These are phyloP conservation scores for Fusarium compactum DNA, from an alignment of 2,329 filamentous ascomycete species.

Conservation along the genomic window DNA sequence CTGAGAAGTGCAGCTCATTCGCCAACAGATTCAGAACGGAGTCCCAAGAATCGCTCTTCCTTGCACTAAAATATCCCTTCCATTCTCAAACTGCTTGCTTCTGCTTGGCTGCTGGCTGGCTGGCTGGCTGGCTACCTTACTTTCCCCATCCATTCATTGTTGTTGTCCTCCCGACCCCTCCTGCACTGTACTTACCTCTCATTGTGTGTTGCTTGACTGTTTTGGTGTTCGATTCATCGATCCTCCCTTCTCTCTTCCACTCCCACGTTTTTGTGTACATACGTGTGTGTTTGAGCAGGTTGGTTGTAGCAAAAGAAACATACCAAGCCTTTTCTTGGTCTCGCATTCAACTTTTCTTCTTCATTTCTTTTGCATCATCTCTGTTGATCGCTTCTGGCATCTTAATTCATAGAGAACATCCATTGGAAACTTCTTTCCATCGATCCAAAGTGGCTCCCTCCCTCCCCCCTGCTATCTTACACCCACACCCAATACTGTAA, in stretches of 20 bases:
- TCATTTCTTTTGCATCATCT: background rate
- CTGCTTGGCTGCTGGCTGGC: too few species aligned
- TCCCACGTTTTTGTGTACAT: constrained; percentile 31
- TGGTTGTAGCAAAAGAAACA: constrained; percentile 14
- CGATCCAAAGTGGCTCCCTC: constrained; percentile 25
- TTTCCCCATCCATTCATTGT: background rate
- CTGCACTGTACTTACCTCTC: background rate
- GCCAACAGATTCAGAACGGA: background rate
- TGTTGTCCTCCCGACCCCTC: constrained; percentile 30
- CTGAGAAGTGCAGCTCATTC: constrained; percentile 13
- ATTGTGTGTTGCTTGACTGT: background rate
- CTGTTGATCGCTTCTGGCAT: background rate
- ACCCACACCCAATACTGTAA: constrained; percentile 22
- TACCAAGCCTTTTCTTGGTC: constrained; percentile 7
- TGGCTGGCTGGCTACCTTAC: background rate
- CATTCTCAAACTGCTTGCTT: constrained; percentile 17
- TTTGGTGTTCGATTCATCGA: constrained; percentile 14
- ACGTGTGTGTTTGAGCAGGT: background rate
- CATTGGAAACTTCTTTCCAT: constrained; percentile 29
- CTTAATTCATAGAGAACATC: background rate
- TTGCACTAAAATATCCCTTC: constrained; percentile 13
- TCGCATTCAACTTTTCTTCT: background rate
- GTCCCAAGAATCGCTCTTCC: constrained; percentile 3
- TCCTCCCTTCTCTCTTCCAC: constrained; percentile 25
- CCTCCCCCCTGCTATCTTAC: constrained; percentile 32